Evolutionary conservation across 2,329 filamentous ascomycete genomes (phyloP).

Genomic region (Pseudogymnoascus sp.): DNA sequence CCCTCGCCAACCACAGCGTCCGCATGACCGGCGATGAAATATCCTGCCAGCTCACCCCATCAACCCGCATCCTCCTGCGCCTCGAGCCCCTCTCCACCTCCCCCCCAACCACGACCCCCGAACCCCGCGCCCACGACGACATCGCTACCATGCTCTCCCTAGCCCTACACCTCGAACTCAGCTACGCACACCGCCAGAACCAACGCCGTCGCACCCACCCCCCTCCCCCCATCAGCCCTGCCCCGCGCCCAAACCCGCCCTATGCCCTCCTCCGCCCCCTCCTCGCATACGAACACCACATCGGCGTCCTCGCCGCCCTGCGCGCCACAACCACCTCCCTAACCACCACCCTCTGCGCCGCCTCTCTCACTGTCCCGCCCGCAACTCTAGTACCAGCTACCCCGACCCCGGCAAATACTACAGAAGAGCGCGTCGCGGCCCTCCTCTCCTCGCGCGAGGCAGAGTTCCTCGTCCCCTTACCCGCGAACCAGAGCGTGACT

Average conservation of each 20-base stretch:
- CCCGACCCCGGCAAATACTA: constrained; percentile 16
- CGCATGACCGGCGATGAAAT: constrained; percentile 51
- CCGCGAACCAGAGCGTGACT: constrained; percentile 27
- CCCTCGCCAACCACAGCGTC: constrained; percentile 62
- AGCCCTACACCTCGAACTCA: constrained; percentile 66
- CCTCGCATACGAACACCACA: constrained; percentile 25
- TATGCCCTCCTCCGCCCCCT: constrained; percentile 50
- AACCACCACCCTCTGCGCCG: constrained; percentile 17
- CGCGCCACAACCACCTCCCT: constrained; percentile 19
- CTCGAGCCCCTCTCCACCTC: constrained; percentile 52
- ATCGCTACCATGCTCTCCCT: constrained; percentile 59
- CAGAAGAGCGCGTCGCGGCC: constrained; percentile 33
- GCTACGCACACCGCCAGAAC: constrained; percentile 69
- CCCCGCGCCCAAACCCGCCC: constrained; percentile 39
- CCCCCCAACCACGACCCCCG: constrained; percentile 25
- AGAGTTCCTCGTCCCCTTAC: constrained; percentile 31
- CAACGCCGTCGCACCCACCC: constrained; percentile 59
- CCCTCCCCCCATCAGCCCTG: constrained; percentile 43
- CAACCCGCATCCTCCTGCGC: constrained; percentile 55
- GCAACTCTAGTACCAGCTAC: constrained; percentile 15
- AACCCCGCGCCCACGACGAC: constrained; percentile 33
- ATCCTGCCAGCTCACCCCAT: constrained; percentile 42
- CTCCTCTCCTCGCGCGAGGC: constrained; percentile 36
- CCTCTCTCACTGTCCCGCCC: constrained; percentile 19
- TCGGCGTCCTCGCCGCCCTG: constrained; percentile 18